Conservation (phyloP, 1,284 basidiomycete species). For the Leccinum proliferum region DNA sequence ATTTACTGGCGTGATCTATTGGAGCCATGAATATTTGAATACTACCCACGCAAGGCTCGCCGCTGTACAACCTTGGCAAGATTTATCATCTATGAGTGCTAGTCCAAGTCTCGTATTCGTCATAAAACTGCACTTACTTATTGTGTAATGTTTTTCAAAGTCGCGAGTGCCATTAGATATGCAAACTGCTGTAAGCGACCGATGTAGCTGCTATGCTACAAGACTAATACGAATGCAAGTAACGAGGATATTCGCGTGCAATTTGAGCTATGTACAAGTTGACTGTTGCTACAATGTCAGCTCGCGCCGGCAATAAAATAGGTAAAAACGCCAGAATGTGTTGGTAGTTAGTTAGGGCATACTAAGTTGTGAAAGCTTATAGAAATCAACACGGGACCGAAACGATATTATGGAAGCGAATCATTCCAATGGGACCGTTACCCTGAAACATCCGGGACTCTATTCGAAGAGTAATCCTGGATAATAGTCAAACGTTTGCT, state of each 20-base stretch:
- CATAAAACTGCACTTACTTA: too few species aligned
- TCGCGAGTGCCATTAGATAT: too few species aligned
- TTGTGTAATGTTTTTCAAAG: too few species aligned
- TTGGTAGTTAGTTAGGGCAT: slow-evolving; percentile 11
- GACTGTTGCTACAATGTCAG: slow-evolving; percentile 4
- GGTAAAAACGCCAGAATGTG: slow-evolving; percentile 1
- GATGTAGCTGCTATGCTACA: slow-evolving; percentile 23
- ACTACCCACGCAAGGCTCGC: too few species aligned
- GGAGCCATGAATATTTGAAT: too few species aligned
- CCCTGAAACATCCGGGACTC: slow-evolving; percentile 55
- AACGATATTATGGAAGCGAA: neutral
- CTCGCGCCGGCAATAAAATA: slow-evolving; percentile 1
- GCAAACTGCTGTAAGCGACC: neutral
- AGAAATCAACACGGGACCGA: slow-evolving; percentile 1
- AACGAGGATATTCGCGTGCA: slow-evolving; percentile 1
- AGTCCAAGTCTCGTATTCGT: too few species aligned
- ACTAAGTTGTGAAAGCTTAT: slow-evolving; percentile 8
- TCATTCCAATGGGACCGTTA: neutral
- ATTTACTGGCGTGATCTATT: too few species aligned
- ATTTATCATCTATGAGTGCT: too few species aligned
- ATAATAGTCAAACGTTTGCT: slow-evolving; percentile 29
- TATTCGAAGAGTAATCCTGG: slow-evolving; percentile 35
- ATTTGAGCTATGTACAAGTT: neutral
- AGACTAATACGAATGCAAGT: slow-evolving; percentile 11
- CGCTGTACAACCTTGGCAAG: too few species aligned